Evolutionary conservation across 2,329 filamentous ascomycete species (phyloP).

Genomic region (Helicocarpus griseus): DNA sequence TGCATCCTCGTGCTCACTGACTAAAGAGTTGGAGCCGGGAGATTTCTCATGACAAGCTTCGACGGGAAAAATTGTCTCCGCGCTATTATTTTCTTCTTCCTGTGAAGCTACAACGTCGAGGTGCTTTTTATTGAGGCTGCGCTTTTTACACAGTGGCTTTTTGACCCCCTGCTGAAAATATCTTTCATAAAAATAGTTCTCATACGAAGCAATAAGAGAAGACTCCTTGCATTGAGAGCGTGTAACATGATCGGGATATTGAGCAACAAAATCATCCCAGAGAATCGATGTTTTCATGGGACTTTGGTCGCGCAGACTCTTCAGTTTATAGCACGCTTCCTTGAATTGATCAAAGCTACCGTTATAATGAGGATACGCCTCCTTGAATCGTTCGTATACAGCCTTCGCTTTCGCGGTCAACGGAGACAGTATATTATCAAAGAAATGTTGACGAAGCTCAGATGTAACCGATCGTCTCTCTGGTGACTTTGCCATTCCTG

Average conservation of each 20-base stretch:
- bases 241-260: conserved; percentile 27
- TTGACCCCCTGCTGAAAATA: conserved; percentile 29
- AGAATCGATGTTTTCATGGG: conserved; percentile 27
- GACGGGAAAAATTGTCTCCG: background rate
- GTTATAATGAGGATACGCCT: conserved; percentile 29
- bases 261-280: conserved; percentile 39
- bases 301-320: conserved; percentile 21
- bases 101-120: conserved; percentile 22
- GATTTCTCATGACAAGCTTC: background rate
- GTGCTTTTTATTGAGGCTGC: conserved; percentile 24
- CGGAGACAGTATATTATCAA: background rate
- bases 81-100: background rate
- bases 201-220: conserved; percentile 20
- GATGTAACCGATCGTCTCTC: background rate
- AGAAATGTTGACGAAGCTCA: background rate
- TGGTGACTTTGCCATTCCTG: background rate
- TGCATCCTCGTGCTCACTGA: background rate
- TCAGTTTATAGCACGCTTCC: conserved; percentile 28
- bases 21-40: background rate
- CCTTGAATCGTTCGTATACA: conserved; percentile 29
- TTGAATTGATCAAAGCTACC: conserved; percentile 31
- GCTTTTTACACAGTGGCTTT: conserved; percentile 25
- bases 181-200: conserved; percentile 32
- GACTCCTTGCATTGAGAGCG: background rate
- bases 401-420: conserved; percentile 4